Evolutionary conservation across 352 stramenopile species (phyloP).

Genomic region (Globisporangium middletonii): DNA sequence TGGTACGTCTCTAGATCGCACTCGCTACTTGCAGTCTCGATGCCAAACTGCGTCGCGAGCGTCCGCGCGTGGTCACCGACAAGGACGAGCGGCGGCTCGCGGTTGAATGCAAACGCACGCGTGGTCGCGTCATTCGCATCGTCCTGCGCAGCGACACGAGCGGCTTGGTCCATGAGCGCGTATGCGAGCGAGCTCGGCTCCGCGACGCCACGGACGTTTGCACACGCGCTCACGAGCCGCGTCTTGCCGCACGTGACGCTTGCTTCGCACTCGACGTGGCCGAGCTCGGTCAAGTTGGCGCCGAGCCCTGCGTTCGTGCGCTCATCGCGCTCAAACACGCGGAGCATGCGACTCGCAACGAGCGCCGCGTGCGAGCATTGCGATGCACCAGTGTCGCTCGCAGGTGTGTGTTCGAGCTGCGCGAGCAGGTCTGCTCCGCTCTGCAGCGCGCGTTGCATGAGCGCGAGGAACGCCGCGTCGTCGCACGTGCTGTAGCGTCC

Average conservation of each 20-base stretch:
- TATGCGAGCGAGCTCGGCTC: constrained; percentile 40
- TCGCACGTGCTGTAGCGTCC: constrained; percentile 29
- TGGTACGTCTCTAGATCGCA: constrained; percentile 28
- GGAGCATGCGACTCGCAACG: constrained; percentile 29
- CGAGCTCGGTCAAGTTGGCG: constrained; percentile 44
- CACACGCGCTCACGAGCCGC: constrained; percentile 33
- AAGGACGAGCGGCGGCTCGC: constrained; percentile 51
- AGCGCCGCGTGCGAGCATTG: constrained; percentile 15
- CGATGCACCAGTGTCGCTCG: not conserved
- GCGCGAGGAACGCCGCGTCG: constrained; percentile 33
- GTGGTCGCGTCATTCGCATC: not conserved
- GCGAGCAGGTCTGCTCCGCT: constrained; percentile 9
- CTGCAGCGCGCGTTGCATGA: constrained; percentile 32
- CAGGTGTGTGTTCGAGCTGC: no score
- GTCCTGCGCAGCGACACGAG: not conserved
- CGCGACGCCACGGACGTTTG: constrained; percentile 34
- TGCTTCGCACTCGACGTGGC: constrained; percentile 50
- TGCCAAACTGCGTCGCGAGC: constrained; percentile 25
- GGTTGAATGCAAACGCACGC: constrained; percentile 23
- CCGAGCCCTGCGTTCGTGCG: constrained; percentile 54
- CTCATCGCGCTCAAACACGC: constrained; percentile 37
- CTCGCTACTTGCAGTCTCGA: constrained; percentile 23
- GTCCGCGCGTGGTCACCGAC: constrained; percentile 35
- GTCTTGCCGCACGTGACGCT: constrained; percentile 42
- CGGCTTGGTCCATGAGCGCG: constrained; percentile 30